These are phyloP conservation scores for Aspergillus sp. DNA, from an alignment of 2,329 filamentous ascomycete species.

Conservation along the genomic window DNA sequence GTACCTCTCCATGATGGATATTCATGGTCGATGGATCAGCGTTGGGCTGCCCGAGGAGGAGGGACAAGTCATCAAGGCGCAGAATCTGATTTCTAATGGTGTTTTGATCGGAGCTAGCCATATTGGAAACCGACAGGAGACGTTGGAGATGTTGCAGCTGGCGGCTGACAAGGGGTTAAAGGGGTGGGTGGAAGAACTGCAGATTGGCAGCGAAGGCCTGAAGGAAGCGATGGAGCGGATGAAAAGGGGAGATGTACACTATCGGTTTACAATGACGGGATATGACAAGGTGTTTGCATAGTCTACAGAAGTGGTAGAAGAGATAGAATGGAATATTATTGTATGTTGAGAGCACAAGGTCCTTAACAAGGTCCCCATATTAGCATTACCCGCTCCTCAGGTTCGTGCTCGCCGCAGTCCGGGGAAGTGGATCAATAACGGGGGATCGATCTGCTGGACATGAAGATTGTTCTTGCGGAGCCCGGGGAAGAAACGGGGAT, in stretches of 20 bases:
- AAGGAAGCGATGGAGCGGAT: constrained; percentile 69
- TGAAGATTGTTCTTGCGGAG: too few relatives aligned
- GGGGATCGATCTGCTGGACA: background rate
- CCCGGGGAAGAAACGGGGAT: background rate
- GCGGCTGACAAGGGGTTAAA: constrained; percentile 68
- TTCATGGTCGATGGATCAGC: constrained; percentile 77
- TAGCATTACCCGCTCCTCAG: background rate
- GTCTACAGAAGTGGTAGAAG: background rate
- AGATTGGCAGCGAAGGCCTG: constrained; percentile 69
- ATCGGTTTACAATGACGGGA: constrained; percentile 66
- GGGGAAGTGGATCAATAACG: constrained; percentile 6
- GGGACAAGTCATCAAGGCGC: constrained; percentile 68
- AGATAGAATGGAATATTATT: background rate
- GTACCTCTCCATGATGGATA: constrained; percentile 77
- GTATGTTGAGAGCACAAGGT: background rate
- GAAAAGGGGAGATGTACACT: constrained; percentile 69
- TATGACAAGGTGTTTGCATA: constrained; percentile 37
- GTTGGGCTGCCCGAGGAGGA: constrained; percentile 78
- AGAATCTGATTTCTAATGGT: constrained; percentile 74
- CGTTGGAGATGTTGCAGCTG: constrained; percentile 69
- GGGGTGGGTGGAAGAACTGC: constrained; percentile 69
- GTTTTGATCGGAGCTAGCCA: constrained; percentile 69
- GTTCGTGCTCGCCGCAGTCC: background rate
- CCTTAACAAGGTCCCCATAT: background rate
- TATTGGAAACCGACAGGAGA: constrained; percentile 68